Base-by-base conservation (phyloP, 2,329 filamentous ascomycete genomes). In the Emergomyces africanus region DNA sequence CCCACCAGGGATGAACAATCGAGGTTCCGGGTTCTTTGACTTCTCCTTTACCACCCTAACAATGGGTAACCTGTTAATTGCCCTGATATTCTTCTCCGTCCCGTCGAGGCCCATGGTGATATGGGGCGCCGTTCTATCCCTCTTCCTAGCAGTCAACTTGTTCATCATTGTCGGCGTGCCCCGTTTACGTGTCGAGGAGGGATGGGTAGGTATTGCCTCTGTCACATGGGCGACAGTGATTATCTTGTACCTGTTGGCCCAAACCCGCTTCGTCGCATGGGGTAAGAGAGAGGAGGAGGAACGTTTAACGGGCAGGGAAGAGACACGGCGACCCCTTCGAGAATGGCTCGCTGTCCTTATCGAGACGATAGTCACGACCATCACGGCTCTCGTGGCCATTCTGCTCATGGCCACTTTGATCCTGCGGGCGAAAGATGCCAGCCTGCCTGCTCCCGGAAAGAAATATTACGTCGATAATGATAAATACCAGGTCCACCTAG, bases 281-380 rank as follows among this genome's bases (percentile, higher is more conserved):
- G 94, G 92, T 59, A 97, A 97, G 74, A 80, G 79, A 1, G 90
- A 96, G 67, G 94, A 97, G 71, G 94, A 99, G 70, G 87, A 96
- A 71, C 84, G 94, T 30, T 78, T 97, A 23, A 97, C 92, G 0
- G 94, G 94, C 12, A 87, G 92, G 15, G 83, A 87, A 35, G 92
- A 99, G 75, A 90, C 87, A 12, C 83, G 91, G 28, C 84, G 91
- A 33, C 88, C 90, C 0, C 72, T 96, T 5, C 76, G 81, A 48
- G 90, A 97, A 75, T 97, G 94, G 92, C 74, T 85, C 5, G 87
- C 86, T 49, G 89, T 99, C 15, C 75, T 95, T 2, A 68, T 86
- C 3, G 87, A 90, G 30, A 90, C 87, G 1, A 74, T 90, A 53
- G 79, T 88, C 46, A 82, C 95, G 68, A 75, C 82, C 23, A 66